Base-by-base conservation (phyloP, 208 protist genomes). In the Trypanosoma brucei region DNA sequence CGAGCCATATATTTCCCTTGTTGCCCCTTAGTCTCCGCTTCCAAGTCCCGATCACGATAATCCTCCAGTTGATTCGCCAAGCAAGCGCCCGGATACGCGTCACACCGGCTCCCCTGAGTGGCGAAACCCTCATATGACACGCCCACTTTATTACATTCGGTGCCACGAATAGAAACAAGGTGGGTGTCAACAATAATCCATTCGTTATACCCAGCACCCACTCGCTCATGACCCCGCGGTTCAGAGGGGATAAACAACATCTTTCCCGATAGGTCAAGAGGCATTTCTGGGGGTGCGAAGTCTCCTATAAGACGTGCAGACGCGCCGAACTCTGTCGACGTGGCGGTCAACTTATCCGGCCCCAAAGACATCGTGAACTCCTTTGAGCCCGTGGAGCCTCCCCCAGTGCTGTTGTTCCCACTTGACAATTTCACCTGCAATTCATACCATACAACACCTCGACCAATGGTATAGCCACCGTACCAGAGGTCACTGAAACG, bases 71-170 rank as follows among this genome's bases (percentile, higher is more conserved):
- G 92, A 4, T 73, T 78, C 9, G 57, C 78, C 52, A 96, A 70
- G 65, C 92, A 97, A 67, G 77, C 81, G 59, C 88, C 91, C 39
- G 54, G 60, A 14, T 40, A 11, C 36, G 87, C 45, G 30, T 62
- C 55, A 75, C 92, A 97, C 49, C 56, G 53, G 51, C 87, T 86
- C 36, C 81, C 80, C 57, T 96, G 86, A 44, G 70, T 78, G 0
- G 68, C 59, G 54, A 94, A 94, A n/a, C 81, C 90, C 64, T 92
- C 85, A 74, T 93, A 94, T 8, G 83, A 91, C 14, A 95, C 87
- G 33, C 92, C 92, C 1, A 97, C 74, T 60, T 93, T 93, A 71
- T 97, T 82, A 72, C 92, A 97, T 39, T 84, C 78, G 8, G 69
- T 67, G 7, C 92, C 92, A 44, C 91, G 63, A 36, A 88, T 14